A percentile compares a stretch with the other conserved stretches of the same genome.
Conservation (phyloP, 192 early-diverging fungal species). For the Phlyctochytrium planicorne region DNA sequence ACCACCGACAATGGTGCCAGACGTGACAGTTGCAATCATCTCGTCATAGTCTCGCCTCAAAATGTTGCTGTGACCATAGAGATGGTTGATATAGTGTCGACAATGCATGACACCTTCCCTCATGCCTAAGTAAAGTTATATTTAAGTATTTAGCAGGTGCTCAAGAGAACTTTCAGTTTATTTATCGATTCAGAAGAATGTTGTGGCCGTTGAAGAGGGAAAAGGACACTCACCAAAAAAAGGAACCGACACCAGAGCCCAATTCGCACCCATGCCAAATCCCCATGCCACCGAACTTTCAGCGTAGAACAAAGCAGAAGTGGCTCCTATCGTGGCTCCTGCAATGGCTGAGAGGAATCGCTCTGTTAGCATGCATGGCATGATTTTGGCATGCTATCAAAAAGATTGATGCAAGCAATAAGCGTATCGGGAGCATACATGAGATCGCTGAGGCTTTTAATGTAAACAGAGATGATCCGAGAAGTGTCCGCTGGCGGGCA, state of each 20-base stretch:
- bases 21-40: constrained; percentile 30
- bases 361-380: background rate
- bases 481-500: background rate
- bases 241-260: constrained; percentile 36
- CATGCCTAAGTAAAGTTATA: constrained; percentile 22
- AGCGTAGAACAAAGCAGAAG: constrained; percentile 13
- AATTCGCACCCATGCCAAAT: constrained; percentile 46
- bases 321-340: constrained; percentile 6
- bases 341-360: constrained; percentile 7
- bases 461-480: background rate
- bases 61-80: constrained; percentile 15
- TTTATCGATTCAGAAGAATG: no score
- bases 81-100: constrained; percentile 24
- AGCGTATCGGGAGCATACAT: background rate
- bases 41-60: constrained; percentile 39
- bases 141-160: background rate
- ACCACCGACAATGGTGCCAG: constrained; percentile 34
- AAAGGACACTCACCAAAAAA: constrained; percentile 40
- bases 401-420: background rate
- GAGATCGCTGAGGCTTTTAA: background rate
- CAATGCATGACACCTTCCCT: constrained; percentile 36
- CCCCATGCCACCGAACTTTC: constrained; percentile 33
- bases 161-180: no score
- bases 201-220: background rate
- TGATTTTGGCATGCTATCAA: background rate